Evolutionary conservation across 352 stramenopile species (phyloP).

Genomic region (Lagenidium sp.): DNA sequence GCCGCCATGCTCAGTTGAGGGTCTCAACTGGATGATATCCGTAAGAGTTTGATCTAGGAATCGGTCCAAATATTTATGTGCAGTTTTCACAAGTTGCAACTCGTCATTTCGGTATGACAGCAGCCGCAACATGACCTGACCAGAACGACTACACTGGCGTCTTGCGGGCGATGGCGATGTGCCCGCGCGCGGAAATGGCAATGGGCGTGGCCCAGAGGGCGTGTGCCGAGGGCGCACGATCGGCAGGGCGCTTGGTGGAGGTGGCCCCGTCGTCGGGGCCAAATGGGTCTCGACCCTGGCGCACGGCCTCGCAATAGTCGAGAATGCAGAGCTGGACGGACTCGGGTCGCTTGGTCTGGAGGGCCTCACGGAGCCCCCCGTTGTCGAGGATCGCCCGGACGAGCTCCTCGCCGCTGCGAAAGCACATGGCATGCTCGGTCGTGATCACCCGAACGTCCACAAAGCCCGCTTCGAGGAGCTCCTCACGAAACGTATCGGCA

Average conservation of each 20-base stretch:
- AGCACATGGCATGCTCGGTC: slow-evolving; percentile 5
- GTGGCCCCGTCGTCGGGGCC: background rate
- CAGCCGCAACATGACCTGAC: background rate
- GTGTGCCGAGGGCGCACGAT: background rate
- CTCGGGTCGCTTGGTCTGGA: background rate
- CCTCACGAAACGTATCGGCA: slow-evolving; percentile 6
- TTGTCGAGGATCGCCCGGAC: slow-evolving; percentile 3
- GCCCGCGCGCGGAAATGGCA: background rate
- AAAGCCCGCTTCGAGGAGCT: slow-evolving; percentile 8
- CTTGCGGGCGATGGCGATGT: slow-evolving; percentile 1
- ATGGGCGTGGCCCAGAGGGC: slow-evolving; percentile 2
- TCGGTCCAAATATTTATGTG: no score
- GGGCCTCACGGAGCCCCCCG: background rate
- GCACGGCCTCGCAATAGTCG: slow-evolving; percentile 6
- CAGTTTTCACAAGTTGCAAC: no score
- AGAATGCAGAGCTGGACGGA: slow-evolving; percentile 3
- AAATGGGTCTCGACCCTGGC: slow-evolving; percentile 7
- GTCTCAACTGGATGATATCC: no score
- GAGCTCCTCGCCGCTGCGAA: slow-evolving; percentile 8
- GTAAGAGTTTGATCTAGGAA: no score
- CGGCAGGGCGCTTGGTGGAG: no score
- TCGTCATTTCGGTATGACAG: no score
- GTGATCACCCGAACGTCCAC: slow-evolving; percentile 4
- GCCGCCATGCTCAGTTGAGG: no score
- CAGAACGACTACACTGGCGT: no score